phyloP scores from a whole-genome alignment of 164 flowering plant genomes.

The Cinnamomum micranthum region DNA sequence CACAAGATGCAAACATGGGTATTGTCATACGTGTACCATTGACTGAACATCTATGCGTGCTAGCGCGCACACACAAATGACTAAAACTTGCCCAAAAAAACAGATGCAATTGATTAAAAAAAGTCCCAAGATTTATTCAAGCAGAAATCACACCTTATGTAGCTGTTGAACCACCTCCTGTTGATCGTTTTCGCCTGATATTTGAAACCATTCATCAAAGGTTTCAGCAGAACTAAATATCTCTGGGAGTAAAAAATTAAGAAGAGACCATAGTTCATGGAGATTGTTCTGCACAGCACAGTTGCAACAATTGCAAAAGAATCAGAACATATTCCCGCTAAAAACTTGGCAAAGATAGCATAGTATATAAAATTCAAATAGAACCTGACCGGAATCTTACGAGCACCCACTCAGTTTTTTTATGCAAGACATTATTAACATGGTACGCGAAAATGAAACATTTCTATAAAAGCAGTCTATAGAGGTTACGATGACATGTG shows the following conservation, averaged over 20 bases:
- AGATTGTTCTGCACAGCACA: slow-evolving; percentile 82
- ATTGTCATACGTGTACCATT: neutral
- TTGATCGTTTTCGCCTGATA: slow-evolving; percentile 96
- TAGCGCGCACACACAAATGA: neutral
- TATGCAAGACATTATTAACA: too few relatives aligned
- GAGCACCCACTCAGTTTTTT: too few relatives aligned
- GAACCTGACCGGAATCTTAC: too few relatives aligned
- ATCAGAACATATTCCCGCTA: neutral
- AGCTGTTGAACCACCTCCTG: slow-evolving; percentile 98
- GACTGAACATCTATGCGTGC: neutral
- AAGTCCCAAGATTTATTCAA: neutral
- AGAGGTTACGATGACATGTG: neutral
- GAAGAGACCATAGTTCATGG: slow-evolving; percentile 97
- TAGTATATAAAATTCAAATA: too few relatives aligned
- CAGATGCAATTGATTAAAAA: neutral
- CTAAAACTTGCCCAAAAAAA: neutral
- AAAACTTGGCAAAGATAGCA: too few relatives aligned
- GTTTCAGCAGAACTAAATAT: slow-evolving; percentile 98
- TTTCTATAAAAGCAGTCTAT: neutral
- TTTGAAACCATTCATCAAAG: slow-evolving; percentile 99
- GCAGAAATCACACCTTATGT: slow-evolving; percentile 67
- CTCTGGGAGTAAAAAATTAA: slow-evolving; percentile 93
- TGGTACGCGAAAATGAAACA: too few relatives aligned
- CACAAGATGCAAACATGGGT: neutral
- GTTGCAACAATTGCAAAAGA: neutral